phyloP scores from a whole-genome alignment of 2,329 filamentous ascomycete species.

The Alternaria gaisen region DNA sequence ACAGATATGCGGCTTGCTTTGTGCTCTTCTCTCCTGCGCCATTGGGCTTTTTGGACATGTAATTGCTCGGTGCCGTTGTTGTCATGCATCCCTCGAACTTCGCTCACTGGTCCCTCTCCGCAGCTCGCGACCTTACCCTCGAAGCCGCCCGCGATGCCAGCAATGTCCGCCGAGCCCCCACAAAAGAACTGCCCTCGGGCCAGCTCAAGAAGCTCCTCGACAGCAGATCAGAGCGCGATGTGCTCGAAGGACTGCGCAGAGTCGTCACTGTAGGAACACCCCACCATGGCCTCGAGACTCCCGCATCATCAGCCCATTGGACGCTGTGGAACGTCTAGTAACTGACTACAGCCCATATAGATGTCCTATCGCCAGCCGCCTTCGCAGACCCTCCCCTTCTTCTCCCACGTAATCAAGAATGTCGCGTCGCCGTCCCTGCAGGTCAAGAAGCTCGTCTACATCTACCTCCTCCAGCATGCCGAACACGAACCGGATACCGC shows the following conservation, averaged over 20 bases:
- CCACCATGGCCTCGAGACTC: constrained; percentile 15
- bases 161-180: constrained; percentile 62
- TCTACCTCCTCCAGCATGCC: constrained; percentile 96
- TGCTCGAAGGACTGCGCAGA: constrained; percentile 87
- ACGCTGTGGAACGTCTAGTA: constrained; percentile 17
- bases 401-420: constrained; percentile 98
- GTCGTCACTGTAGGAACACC: constrained; percentile 77
- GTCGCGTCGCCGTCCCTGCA: constrained; percentile 92
- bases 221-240: constrained; percentile 90
- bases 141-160: constrained; percentile 93
- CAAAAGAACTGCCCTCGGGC: constrained; percentile 74
- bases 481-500: constrained; percentile 96
- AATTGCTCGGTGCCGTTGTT: constrained; percentile 6
- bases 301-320: constrained; percentile 1
- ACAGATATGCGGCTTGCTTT: not conserved
- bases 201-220: constrained; percentile 96
- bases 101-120: constrained; percentile 51
- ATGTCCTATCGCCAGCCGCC: constrained; percentile 92
- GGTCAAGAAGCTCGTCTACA: constrained; percentile 98
- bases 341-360: constrained; percentile 58
- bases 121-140: constrained; percentile 95
- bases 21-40: constrained; percentile 13
- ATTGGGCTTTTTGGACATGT: constrained; percentile 11
- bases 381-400: constrained; percentile 78
- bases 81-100: constrained; percentile 50